Evolutionary conservation across 768 basidiomycete species (phyloP).

Genomic region (Chalciporus chontae): DNA sequence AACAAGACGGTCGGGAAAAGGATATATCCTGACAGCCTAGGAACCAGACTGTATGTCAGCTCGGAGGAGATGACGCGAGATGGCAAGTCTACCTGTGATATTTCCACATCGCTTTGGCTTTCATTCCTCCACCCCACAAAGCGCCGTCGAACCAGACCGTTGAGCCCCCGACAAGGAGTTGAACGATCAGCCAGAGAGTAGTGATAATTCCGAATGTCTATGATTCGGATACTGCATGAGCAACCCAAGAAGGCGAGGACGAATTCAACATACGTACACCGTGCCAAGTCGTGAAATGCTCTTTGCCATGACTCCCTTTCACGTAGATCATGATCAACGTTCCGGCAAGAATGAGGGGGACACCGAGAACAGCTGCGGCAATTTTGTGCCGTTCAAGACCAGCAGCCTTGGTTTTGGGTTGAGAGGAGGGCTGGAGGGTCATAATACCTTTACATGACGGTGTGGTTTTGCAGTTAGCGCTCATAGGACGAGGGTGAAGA

Average conservation of each 20-base stretch:
- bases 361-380: slow-evolving; percentile 50
- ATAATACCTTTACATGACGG: slow-evolving; percentile 50
- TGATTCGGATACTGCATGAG: not conserved
- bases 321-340: slow-evolving; percentile 58
- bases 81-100: slow-evolving; percentile 59
- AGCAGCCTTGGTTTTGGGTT: slow-evolving; percentile 59
- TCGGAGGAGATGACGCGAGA: not conserved
- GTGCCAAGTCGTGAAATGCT: slow-evolving; percentile 76
- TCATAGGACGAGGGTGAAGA: not conserved
- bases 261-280: slow-evolving; percentile 42
- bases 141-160: slow-evolving; percentile 75
- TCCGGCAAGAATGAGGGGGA: slow-evolving; percentile 58
- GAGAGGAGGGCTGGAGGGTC: slow-evolving; percentile 72
- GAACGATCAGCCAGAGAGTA: slow-evolving; percentile 59
- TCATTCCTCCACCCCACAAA: slow-evolving; percentile 65
- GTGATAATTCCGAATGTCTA: slow-evolving; percentile 64
- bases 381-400: slow-evolving; percentile 70
- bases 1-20: slow-evolving; percentile 58
- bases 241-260: not conserved
- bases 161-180: slow-evolving; percentile 62
- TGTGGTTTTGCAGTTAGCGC: not conserved
- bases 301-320: slow-evolving; percentile 47
- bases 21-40: slow-evolving; percentile 70
- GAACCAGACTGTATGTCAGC: slow-evolving; percentile 1
- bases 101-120: slow-evolving; percentile 78